Evolutionary conservation across 768 basidiomycete species (phyloP).

Genomic region (Amanita thiersii): DNA sequence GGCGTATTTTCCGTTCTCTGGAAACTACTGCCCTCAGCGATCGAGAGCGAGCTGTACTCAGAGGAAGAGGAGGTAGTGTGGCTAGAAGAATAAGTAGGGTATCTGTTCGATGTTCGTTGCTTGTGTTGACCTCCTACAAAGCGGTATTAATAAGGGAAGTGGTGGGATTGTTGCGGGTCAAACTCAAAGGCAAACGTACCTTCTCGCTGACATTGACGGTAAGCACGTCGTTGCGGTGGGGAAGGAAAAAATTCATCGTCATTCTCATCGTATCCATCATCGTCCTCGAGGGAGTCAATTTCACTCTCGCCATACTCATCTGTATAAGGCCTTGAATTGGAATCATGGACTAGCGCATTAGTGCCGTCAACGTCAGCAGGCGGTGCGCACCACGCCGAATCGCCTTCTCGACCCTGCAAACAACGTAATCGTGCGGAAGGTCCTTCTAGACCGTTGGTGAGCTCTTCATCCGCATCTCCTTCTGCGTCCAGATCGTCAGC

Average conservation of each 20-base stretch:
- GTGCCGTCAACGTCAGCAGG: constrained; percentile 7
- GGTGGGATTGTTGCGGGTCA: constrained; percentile 11
- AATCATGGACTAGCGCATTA: constrained; percentile 8
- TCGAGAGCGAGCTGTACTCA: constrained; percentile 8
- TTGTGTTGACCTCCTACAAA: constrained; percentile 6
- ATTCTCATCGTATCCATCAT: constrained; percentile 16
- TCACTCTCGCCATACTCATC: constrained; percentile 8
- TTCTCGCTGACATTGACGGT: constrained; percentile 5
- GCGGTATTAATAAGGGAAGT: constrained; percentile 6
- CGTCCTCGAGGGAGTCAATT: constrained; percentile 9
- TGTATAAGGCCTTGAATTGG: constrained; percentile 1
- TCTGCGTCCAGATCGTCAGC: constrained; percentile 20
- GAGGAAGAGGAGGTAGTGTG: constrained; percentile 9
- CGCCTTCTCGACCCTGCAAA: constrained; percentile 8
- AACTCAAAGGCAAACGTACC: constrained; percentile 9
- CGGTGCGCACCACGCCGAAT: constrained; percentile 3
- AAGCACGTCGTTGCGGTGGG: constrained; percentile 4
- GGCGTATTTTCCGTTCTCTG: not conserved
- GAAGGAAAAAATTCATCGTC: constrained; percentile 15
- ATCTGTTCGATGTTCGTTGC: constrained; percentile 16
- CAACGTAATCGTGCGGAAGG: constrained; percentile 6
- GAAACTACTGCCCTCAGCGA: constrained; percentile 1
- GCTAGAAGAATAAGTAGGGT: constrained; percentile 7
- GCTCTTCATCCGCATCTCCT: constrained; percentile 16
- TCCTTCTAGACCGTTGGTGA: constrained; percentile 5